A percentile compares a stretch with the other conserved stretches of the same genome.
These are phyloP conservation scores for Trichaptum fuscoviolaceum DNA, from an alignment of 768 basidiomycete genomes.

Conservation along the genomic window DNA sequence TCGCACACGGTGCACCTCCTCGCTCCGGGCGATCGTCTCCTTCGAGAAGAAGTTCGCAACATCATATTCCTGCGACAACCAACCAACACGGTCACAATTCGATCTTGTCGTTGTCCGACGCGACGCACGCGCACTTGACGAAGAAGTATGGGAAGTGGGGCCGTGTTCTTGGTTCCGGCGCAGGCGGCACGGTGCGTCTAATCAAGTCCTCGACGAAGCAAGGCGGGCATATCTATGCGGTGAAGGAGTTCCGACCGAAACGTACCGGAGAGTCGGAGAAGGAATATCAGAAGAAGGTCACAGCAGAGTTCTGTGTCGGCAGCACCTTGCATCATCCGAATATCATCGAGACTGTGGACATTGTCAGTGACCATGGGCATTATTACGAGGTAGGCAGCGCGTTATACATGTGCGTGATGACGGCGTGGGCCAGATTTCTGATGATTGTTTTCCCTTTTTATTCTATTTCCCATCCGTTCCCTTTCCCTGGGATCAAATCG, in stretches of 20 bases:
- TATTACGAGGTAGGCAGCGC: constrained; percentile 83
- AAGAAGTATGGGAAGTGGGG: constrained; percentile 99
- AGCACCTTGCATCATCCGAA: constrained; percentile 91
- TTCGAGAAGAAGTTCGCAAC: constrained; percentile 20
- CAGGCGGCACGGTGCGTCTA: constrained; percentile 96
- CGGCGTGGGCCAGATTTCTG: not conserved
- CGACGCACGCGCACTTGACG: constrained; percentile 85
- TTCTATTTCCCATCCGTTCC: constrained; percentile 11
- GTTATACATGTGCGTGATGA: constrained; percentile 4
- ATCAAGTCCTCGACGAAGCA: constrained; percentile 83
- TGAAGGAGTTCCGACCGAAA: constrained; percentile 95
- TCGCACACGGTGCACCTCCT: constrained; percentile 9
- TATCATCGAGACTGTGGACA: constrained; percentile 97
- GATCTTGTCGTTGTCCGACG: constrained; percentile 65
- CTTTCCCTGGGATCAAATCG: not conserved
- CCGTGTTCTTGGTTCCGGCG: constrained; percentile 88
- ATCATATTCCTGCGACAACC: constrained; percentile 12
- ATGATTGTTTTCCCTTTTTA: constrained; percentile 10
- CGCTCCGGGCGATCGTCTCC: constrained; percentile 16
- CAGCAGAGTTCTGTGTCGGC: constrained; percentile 98
- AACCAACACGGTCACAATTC: constrained; percentile 25
- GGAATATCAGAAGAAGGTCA: constrained; percentile 99
- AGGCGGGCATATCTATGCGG: constrained; percentile 85
- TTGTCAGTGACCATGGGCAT: constrained; percentile 95
- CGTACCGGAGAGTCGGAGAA: constrained; percentile 84